A percentile compares a stretch with the other conserved stretches of the same genome.
Conservation (phyloP, 2,329 filamentous ascomycete species). For the Didymellaceae sp. region DNA sequence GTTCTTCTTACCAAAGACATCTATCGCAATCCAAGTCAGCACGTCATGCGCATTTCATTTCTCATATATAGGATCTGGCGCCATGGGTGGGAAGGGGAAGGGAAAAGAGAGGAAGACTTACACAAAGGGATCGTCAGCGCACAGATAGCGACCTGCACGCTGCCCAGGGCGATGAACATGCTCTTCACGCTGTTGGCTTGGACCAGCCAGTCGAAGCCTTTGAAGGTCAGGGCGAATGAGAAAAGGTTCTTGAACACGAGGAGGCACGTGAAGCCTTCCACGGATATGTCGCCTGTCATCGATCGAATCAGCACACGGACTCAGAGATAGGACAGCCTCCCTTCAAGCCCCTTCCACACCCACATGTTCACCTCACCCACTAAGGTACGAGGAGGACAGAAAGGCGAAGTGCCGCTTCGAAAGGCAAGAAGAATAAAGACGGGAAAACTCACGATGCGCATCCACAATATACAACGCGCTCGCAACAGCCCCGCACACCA, state of each 20-base stretch:
- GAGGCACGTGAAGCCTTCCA: conserved; percentile 89
- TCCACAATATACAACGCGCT: conserved; percentile 90
- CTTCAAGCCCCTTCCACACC: no score
- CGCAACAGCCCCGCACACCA: conserved; percentile 89
- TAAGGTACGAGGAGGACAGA: not conserved
- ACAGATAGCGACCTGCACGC: conserved; percentile 80
- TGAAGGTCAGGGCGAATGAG: conserved; percentile 83
- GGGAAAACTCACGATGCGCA: conserved; percentile 71
- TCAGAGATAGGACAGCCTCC: no score
- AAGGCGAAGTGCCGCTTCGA: not conserved
- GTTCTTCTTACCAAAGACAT: conserved; percentile 47
- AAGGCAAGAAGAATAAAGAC: not conserved
- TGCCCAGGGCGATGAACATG: conserved; percentile 74
- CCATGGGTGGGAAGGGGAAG: not conserved
- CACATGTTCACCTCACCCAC: no score
- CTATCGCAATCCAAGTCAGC: conserved; percentile 3
- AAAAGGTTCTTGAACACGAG: conserved; percentile 96
- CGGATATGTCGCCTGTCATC: conserved; percentile 71
- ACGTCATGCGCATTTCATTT: not conserved
- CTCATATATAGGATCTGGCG: no score
- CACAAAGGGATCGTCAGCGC: conserved; percentile 76
- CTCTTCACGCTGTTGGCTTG: conserved; percentile 63
- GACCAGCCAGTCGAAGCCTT: conserved; percentile 83
- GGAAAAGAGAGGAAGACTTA: conserved; percentile 60
- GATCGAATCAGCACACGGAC: not conserved